A percentile compares a stretch with the other conserved stretches of the same genome.
Evolutionary conservation across 768 basidiomycete species (phyloP).

Genomic region (Phylloporus sp.): DNA sequence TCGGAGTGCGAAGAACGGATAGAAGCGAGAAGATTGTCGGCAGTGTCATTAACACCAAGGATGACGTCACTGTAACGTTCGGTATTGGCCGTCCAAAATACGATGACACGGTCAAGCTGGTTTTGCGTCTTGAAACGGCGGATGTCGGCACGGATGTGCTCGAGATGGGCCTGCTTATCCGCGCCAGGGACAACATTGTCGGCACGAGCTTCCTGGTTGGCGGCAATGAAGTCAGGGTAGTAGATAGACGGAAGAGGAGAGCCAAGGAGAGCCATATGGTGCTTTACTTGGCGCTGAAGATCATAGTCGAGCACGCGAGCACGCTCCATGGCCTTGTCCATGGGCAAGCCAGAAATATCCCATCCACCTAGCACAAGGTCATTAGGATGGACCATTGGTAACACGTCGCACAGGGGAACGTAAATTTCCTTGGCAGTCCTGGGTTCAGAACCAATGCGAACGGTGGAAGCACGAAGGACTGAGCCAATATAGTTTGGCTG

Average conservation of each 20-base stretch:
- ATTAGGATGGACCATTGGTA: slow-evolving; percentile 98
- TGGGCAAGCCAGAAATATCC: slow-evolving; percentile 85
- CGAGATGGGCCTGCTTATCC: slow-evolving; percentile 89
- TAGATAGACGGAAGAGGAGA: slow-evolving; percentile 92
- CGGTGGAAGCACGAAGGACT: slow-evolving; percentile 91
- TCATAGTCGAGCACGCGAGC: slow-evolving; percentile 94
- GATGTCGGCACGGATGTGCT: slow-evolving; percentile 90
- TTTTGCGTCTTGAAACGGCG: slow-evolving; percentile 86
- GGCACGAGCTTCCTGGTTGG: slow-evolving; percentile 94
- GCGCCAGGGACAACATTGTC: slow-evolving; percentile 86
- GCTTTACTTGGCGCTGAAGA: slow-evolving; percentile 91
- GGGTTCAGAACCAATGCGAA: slow-evolving; percentile 83
- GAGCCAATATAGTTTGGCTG: slow-evolving; percentile 98
- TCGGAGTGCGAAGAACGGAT: slow-evolving; percentile 86
- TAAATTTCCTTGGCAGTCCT: slow-evolving; percentile 83
- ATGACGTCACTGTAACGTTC: slow-evolving; percentile 96
- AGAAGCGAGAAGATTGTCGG: slow-evolving; percentile 76
- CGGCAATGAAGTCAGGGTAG: slow-evolving; percentile 96
- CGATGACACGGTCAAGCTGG: slow-evolving; percentile 79
- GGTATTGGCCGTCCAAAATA: slow-evolving; percentile 99
- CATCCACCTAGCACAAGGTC: slow-evolving; percentile 97
- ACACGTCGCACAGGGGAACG: slow-evolving; percentile 86
- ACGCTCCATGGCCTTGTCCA: slow-evolving; percentile 93
- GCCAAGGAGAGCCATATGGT: slow-evolving; percentile 75
- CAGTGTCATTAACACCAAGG: slow-evolving; percentile 92